Percentiles rank a stretch among this genome's conserved stretches.
Conservation (phyloP, 805 yeast species). For the Metschnikowia baotianmanensis region DNA sequence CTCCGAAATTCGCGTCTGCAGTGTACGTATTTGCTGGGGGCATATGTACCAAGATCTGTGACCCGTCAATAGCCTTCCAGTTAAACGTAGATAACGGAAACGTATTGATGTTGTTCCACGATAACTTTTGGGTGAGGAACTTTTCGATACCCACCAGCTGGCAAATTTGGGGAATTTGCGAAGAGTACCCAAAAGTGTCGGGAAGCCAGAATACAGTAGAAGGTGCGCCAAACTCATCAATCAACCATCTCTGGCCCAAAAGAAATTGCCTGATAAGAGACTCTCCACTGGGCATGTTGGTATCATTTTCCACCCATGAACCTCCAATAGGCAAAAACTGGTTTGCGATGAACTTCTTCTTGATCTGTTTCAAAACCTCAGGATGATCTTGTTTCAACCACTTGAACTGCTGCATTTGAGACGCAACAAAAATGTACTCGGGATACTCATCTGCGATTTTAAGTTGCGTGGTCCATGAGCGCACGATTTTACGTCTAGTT, state of each 20-base stretch:
- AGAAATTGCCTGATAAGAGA: conserved; percentile 84
- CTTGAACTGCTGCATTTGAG: conserved; percentile 93
- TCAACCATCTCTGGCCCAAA: conserved; percentile 84
- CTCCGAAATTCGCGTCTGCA: conserved; percentile 90
- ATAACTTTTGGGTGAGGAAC: conserved; percentile 87
- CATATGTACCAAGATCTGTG: conserved; percentile 94
- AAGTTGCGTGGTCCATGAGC: conserved; percentile 94
- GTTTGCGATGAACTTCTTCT: conserved; percentile 64
- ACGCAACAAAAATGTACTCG: conserved; percentile 90
- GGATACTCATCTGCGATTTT: conserved; percentile 84
- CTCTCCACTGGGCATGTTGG: conserved; percentile 94
- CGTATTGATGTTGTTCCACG: conserved; percentile 92
- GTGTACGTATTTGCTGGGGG: conserved; percentile 97
- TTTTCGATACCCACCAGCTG: conserved; percentile 80
- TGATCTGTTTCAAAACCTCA: conserved; percentile 60
- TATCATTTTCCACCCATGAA: conserved; percentile 97
- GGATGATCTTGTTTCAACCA: conserved; percentile 92
- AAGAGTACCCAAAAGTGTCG: conserved; percentile 94
- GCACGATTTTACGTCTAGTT: conserved; percentile 84
- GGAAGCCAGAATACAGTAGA: conserved; percentile 91
- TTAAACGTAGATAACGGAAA: conserved; percentile 91
- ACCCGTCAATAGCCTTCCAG: conserved; percentile 94
- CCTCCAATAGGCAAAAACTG: conserved; percentile 93
- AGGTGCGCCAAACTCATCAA: conserved; percentile 72
- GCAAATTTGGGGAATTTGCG: conserved; percentile 92